Evolutionary conservation across 768 basidiomycete species (phyloP), one percentile per base, ranked within the genome.

Genomic region (Macrocybe gigantea): DNA sequence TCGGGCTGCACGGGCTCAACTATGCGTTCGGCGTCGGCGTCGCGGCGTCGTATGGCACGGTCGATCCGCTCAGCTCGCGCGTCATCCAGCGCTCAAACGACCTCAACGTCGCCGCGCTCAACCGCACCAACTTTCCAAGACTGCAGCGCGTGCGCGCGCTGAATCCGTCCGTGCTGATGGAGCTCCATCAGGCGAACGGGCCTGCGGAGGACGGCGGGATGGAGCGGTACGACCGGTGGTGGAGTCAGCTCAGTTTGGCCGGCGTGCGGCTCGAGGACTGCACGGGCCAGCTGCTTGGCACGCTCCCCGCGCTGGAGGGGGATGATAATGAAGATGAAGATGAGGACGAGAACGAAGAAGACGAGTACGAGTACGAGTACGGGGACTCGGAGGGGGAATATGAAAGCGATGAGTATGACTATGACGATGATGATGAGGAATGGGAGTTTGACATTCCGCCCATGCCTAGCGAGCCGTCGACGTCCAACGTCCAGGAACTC

Each of bases 261-360:
- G 73, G 77, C 0, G 65, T 88, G 5, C 63, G 82, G 38, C 59
- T 90, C 43, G 86, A 90, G 63, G 88, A 90, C 60, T 89, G 87
- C 56, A 88, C 88, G 0, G 87, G 85, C 0, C 77, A 68, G 9
- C 54, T 70, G 44, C 63, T 90, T 34, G 88, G 88, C 0, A 70
- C 65, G 1, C 56, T 78, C 29, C 77, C 75, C 6, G 56, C 62
- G 35, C 65, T 66, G 38, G 69, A 66, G 8, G 60, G 54, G 1
- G 60, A 56, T 1, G 60, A 51, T 1, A 33, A 42, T 34, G 56
- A 59, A 8, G 60, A 56, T 2, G 55, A 58, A 0, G 59, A 56
- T 2, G 61, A 63, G 0, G 60, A 66, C 9, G 60, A 63, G 0
- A 65, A 60, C 1, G 64, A 63, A 0, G 64, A 61, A 0, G 67